A percentile compares a stretch with the other conserved stretches of the same genome.
Evolutionary conservation across 139 green algal species (phyloP).

Genomic region (Micractinium sp.): DNA sequence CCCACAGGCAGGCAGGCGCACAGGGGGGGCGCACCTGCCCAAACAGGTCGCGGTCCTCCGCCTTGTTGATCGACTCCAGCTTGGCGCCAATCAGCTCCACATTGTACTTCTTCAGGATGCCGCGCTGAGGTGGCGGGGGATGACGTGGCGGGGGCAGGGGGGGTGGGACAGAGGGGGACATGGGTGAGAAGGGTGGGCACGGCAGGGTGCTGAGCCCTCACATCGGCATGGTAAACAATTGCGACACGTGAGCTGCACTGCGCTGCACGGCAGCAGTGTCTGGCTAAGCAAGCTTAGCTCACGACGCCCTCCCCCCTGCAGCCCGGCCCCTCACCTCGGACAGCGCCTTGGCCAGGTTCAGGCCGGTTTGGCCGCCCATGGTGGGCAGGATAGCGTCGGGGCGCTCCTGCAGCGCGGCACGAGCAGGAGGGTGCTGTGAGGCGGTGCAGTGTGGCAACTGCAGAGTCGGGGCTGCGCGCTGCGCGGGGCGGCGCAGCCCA

Average conservation of each 20-base stretch:
- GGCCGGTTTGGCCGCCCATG: slow-evolving; percentile 98
- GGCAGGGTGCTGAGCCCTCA: neutral
- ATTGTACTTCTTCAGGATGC: slow-evolving; percentile 90
- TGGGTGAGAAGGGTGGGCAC: neutral
- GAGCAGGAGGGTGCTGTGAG: neutral
- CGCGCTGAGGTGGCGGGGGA: slow-evolving; percentile 37
- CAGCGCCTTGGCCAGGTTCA: slow-evolving; percentile 97
- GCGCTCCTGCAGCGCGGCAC: slow-evolving; percentile 71
- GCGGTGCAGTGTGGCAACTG: no score
- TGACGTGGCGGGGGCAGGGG: neutral
- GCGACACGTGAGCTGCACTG: no score
- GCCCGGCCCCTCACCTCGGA: slow-evolving; percentile 70
- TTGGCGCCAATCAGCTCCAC: slow-evolving; percentile 99
- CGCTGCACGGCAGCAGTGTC: neutral
- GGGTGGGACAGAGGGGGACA: no score
- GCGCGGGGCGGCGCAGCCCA: no score
- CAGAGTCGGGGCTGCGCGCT: no score
- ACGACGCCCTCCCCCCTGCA: neutral
- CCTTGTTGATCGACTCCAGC: slow-evolving; percentile 97
- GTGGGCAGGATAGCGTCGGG: slow-evolving; percentile 98
- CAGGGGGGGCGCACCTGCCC: slow-evolving; percentile 66
- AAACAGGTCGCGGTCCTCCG: slow-evolving; percentile 98
- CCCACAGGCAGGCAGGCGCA: neutral
- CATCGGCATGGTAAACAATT: no score
- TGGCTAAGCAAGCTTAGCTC: no score